phyloP scores from a whole-genome alignment of 2,329 filamentous ascomycete genomes.

The Dactylella cylindrospora region DNA sequence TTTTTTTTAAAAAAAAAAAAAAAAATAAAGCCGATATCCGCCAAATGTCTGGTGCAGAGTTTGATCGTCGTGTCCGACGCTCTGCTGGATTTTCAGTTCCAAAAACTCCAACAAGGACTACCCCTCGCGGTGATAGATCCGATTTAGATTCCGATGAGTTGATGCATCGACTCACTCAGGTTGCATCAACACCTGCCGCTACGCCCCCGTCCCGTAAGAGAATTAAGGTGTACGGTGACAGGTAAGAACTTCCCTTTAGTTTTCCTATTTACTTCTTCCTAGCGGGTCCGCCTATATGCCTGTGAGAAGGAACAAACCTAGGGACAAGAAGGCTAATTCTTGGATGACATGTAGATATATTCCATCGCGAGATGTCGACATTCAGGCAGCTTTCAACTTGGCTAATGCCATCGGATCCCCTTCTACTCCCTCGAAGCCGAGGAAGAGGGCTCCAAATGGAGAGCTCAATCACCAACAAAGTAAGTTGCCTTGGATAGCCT shows the following conservation, averaged over 20 bases:
- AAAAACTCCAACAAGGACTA: slow-evolving; percentile 40
- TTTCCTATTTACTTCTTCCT: background rate
- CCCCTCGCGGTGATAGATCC: slow-evolving; percentile 39
- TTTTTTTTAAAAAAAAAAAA: no score
- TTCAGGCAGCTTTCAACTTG: slow-evolving; percentile 88
- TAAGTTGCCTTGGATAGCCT: slow-evolving; percentile 54
- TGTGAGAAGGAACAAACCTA: no score
- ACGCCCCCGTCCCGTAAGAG: slow-evolving; percentile 44
- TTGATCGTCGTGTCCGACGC: slow-evolving; percentile 43
- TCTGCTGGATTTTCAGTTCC: slow-evolving; percentile 36
- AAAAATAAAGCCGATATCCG: no score
- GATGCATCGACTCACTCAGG: slow-evolving; percentile 38
- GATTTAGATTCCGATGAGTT: slow-evolving; percentile 42
- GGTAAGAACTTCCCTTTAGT: slow-evolving; percentile 11
- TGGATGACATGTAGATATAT: slow-evolving; percentile 78
- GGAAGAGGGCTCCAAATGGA: slow-evolving; percentile 80
- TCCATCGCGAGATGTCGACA: slow-evolving; percentile 86
- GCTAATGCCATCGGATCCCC: slow-evolving; percentile 91
- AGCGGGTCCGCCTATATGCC: no score
- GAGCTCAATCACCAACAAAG: slow-evolving; percentile 94
- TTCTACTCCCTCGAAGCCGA: slow-evolving; percentile 80
- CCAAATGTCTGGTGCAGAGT: slow-evolving; percentile 37
- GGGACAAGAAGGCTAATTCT: no score
- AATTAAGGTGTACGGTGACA: slow-evolving; percentile 44
- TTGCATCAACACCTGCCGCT: slow-evolving; percentile 39